Conservation (phyloP, 441 rosid genomes). For the Corymbia citriodora region DNA sequence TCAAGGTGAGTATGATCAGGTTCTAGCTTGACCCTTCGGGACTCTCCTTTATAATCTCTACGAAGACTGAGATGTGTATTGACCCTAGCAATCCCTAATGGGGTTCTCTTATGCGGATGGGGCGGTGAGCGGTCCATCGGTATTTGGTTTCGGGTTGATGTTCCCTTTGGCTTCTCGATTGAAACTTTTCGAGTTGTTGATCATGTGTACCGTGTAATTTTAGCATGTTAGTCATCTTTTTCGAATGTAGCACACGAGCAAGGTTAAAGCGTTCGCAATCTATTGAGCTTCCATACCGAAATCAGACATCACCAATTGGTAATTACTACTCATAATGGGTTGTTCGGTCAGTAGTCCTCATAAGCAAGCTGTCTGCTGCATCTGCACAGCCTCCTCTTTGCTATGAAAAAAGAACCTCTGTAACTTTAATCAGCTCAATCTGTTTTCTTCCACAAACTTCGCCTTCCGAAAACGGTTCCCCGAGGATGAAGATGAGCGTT, state of each 20-base stretch:
- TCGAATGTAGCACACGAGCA: neutral
- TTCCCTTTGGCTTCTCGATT: neutral
- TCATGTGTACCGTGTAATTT: neutral
- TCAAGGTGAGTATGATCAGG: neutral
- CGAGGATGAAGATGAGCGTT: neutral
- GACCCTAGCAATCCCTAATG: neutral
- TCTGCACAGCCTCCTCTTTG: neutral
- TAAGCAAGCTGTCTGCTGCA: neutral
- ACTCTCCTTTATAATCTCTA: neutral
- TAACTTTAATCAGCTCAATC: neutral
- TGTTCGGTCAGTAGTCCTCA: neutral
- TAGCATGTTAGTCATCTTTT: neutral
- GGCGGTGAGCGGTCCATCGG: neutral
- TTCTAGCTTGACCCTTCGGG: neutral
- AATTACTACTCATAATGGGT: neutral
- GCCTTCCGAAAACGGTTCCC: neutral
- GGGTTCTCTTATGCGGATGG: neutral
- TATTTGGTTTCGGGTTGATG: neutral
- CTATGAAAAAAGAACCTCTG: neutral
- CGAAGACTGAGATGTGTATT: neutral
- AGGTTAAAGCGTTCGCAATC: neutral
- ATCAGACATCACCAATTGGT: neutral
- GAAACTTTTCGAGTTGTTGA: neutral
- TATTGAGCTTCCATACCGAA: neutral
- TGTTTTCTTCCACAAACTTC: neutral